These are phyloP conservation scores for Leucosporidium creatinivorum DNA, from an alignment of 768 basidiomycete species.

Conservation along the genomic window DNA sequence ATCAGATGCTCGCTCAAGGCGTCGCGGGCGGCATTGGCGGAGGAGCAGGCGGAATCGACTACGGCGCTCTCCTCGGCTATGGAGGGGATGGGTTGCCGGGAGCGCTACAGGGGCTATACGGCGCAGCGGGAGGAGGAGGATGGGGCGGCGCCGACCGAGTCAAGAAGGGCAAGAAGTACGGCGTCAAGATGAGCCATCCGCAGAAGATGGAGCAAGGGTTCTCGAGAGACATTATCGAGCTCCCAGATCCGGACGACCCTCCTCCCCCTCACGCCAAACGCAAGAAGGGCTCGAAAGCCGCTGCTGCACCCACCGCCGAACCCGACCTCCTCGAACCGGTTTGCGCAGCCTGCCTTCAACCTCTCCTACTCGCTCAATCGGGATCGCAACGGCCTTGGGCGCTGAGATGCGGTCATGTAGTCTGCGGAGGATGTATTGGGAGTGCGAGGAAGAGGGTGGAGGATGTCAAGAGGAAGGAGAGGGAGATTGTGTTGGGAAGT, in stretches of 20 bases:
- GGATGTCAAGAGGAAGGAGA: conserved; percentile 3
- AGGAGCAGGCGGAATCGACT: too few relatives aligned
- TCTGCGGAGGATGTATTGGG: conserved; percentile 22
- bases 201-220: conserved; percentile 10
- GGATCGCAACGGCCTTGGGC: conserved; percentile 8
- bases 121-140: neutral
- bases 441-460: conserved; percentile 6
- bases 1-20: too few relatives aligned
- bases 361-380: conserved; percentile 10
- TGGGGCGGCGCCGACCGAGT: conserved; percentile 19
- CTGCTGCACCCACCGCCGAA: neutral
- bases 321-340: conserved; percentile 10
- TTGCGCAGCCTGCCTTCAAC: conserved; percentile 19
- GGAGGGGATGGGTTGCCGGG: neutral
- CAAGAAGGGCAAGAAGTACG: conserved; percentile 16
- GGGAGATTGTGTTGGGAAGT: neutral
- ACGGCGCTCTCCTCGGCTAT: too few relatives aligned
- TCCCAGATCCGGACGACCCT: conserved; percentile 2
- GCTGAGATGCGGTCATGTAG: conserved; percentile 21
- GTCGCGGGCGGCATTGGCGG: too few relatives aligned
- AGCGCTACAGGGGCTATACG: neutral
- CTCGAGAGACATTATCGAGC: conserved; percentile 21
- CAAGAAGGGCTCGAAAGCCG: conserved; percentile 1
- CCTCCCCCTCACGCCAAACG: conserved; percentile 1
- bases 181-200: conserved; percentile 24